Percentiles rank a stretch among this genome's conserved stretches.
Conservation (phyloP, 2,329 filamentous ascomycete species). For the Blastomyces gilchristii region DNA sequence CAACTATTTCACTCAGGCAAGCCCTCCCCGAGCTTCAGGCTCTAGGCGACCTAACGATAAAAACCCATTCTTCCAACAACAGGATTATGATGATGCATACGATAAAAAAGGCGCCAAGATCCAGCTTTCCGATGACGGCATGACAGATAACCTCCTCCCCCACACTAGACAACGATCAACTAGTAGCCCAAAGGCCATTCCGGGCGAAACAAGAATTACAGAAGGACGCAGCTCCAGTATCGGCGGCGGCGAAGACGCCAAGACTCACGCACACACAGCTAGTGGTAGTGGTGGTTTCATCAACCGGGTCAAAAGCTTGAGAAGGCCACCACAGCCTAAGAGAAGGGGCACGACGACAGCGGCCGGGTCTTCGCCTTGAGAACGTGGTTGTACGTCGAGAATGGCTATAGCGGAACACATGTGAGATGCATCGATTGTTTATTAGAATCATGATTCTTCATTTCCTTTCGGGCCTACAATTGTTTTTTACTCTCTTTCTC, state of each 20-base stretch:
- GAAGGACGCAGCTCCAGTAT: conserved; percentile 16
- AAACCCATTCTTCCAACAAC: conserved; percentile 63
- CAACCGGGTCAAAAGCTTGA: conserved; percentile 17
- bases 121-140: conserved; percentile 37
- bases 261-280: conserved; percentile 6
- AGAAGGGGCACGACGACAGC: conserved; percentile 6
- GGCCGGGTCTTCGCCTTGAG: background rate
- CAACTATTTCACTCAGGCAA: conserved; percentile 16
- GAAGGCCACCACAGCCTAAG: conserved; percentile 13
- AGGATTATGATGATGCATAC: conserved; percentile 62
- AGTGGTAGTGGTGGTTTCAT: conserved; percentile 14
- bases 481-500: background rate
- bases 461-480: background rate
- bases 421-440: too few relatives aligned
- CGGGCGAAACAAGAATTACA: conserved; percentile 29
- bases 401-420: background rate
- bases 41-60: conserved; percentile 37
- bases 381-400: background rate
- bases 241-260: conserved; percentile 9
- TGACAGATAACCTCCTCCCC: conserved; percentile 12
- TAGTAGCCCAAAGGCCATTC: conserved; percentile 48
- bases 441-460: background rate
- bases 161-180: conserved; percentile 39
- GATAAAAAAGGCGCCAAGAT: conserved; percentile 54
- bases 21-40: conserved; percentile 23